A percentile compares a stretch with the other conserved stretches of the same genome.
Evolutionary conservation across 179 eudicot genomes (phyloP).

Genomic region (Spergularia azorica): DNA sequence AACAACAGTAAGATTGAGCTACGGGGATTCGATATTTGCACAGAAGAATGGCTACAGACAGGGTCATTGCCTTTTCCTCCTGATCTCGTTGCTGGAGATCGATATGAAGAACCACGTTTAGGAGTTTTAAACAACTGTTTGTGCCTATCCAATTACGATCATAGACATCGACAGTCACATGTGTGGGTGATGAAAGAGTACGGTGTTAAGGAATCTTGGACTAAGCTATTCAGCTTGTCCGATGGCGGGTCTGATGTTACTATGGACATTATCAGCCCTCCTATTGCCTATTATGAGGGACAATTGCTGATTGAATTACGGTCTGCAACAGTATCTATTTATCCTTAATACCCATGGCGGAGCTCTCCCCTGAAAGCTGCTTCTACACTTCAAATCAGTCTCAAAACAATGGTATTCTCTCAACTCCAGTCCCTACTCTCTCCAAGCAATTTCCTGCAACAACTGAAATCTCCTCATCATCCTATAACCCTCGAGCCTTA

Average conservation of each 20-base stretch:
- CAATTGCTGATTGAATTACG: no score
- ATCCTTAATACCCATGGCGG: no score
- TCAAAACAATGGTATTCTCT: no score
- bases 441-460: no score
- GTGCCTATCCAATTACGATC: background rate
- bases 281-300: background rate
- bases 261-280: background rate
- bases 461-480: no score
- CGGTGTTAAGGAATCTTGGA: background rate
- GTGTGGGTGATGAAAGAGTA: background rate
- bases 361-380: no score
- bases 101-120: background rate
- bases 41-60: background rate
- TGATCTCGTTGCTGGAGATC: background rate
- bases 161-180: background rate
- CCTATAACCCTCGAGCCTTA: no score
- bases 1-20: background rate
- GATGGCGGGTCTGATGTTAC: background rate
- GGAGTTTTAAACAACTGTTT: background rate
- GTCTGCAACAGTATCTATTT: no score
- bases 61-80: background rate
- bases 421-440: no score
- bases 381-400: no score
- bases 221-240: background rate
- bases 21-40: conserved; percentile 1